A percentile compares a stretch with the other conserved stretches of the same genome.
phyloP scores from a whole-genome alignment of 2,329 filamentous ascomycete species.

The Cladosporium sp. region DNA sequence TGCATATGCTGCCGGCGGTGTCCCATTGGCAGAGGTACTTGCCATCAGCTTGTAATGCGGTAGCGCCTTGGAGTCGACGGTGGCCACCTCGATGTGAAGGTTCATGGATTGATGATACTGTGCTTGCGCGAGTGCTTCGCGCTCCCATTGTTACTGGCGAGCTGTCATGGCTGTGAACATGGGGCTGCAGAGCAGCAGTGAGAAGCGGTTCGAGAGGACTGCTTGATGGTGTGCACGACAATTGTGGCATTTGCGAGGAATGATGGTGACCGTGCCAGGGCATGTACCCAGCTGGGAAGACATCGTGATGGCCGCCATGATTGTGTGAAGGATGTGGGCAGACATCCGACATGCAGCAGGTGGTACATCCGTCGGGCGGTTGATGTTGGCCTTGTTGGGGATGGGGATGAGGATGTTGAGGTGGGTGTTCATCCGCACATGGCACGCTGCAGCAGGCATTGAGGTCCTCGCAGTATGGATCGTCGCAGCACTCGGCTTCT shows the following conservation, averaged over 20 bases:
- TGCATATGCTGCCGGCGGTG: slow-evolving; percentile 11
- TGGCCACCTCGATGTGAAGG: slow-evolving; percentile 8
- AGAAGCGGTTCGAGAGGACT: slow-evolving; percentile 3
- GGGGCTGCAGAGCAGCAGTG: slow-evolving; percentile 8
- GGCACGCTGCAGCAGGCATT: slow-evolving; percentile 15
- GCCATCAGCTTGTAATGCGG: slow-evolving; percentile 8
- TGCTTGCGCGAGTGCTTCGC: slow-evolving; percentile 12
- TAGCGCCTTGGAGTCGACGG: slow-evolving; percentile 13
- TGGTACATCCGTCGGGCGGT: slow-evolving; percentile 10
- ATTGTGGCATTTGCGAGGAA: background rate
- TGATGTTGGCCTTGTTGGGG: slow-evolving; percentile 6
- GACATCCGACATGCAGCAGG: slow-evolving; percentile 15
- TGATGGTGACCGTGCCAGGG: slow-evolving; percentile 11
- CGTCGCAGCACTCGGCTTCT: slow-evolving; percentile 20
- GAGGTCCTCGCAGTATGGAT: slow-evolving; percentile 32
- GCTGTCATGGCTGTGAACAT: slow-evolving; percentile 1
- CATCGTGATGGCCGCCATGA: slow-evolving; percentile 5
- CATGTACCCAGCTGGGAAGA: background rate
- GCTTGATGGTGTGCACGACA: background rate
- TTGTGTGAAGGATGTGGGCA: slow-evolving; percentile 13
- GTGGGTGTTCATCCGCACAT: background rate
- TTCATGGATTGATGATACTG: slow-evolving; percentile 10
- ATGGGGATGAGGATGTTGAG: background rate
- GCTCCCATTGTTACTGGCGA: slow-evolving; percentile 1
- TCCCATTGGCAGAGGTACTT: slow-evolving; percentile 12